Conservation (phyloP, 2,329 filamentous ascomycete genomes). For the Bertia moriformis region DNA sequence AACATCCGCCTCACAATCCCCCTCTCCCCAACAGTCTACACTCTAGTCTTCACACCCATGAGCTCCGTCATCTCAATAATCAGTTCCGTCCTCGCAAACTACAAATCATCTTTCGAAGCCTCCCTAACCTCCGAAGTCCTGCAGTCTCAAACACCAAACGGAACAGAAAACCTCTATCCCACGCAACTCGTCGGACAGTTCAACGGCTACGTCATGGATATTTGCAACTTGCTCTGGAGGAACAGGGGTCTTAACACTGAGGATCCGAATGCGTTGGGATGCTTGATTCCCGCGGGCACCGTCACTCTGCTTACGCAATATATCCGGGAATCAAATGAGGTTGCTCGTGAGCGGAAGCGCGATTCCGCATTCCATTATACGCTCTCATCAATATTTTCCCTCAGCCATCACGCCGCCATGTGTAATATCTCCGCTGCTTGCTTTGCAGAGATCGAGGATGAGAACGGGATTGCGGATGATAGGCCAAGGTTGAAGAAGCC, state of each 20-base stretch:
- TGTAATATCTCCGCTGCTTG: conserved; percentile 27
- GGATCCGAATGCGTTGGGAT: conserved; percentile 30
- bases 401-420: conserved; percentile 28
- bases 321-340: not conserved
- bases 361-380: conserved; percentile 14
- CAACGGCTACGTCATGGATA: conserved; percentile 36
- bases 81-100: conserved; percentile 26
- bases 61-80: conserved; percentile 26
- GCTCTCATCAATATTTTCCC: conserved; percentile 24
- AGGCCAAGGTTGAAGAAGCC: conserved; percentile 17
- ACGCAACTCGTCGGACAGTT: conserved; percentile 24
- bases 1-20: conserved; percentile 30
- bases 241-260: conserved; percentile 27
- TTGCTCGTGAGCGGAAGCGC: not conserved
- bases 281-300: conserved; percentile 21
- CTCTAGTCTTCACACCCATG: conserved; percentile 24
- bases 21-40: conserved; percentile 26
- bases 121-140: conserved; percentile 20
- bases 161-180: conserved; percentile 16
- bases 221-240: conserved; percentile 36
- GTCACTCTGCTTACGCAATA: not conserved
- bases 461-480: conserved; percentile 9
- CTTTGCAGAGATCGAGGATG: conserved; percentile 27
- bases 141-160: conserved; percentile 11
- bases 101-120: conserved; percentile 32